These are phyloP conservation scores for Penicillium occitanis DNA, from an alignment of 2,329 filamentous ascomycete species.

Conservation along the genomic window DNA sequence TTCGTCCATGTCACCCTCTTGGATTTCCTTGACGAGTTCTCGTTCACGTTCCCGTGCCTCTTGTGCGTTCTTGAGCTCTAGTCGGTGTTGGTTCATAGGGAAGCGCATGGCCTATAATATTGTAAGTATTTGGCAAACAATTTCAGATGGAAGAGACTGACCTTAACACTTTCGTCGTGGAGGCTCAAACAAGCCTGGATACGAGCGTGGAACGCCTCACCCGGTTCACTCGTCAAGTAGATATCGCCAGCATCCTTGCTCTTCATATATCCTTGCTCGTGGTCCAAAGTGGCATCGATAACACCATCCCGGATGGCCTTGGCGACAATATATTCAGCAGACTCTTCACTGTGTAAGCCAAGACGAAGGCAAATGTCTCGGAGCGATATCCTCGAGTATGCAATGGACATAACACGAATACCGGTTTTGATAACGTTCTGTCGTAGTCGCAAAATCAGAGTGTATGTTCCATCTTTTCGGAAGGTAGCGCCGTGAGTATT, in stretches of 20 bases:
- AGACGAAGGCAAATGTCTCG: constrained; percentile 96
- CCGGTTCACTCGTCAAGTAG: constrained; percentile 92
- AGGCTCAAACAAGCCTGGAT: constrained; percentile 87
- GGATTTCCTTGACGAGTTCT: constrained; percentile 97
- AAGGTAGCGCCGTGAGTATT: constrained; percentile 79
- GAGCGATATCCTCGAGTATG: constrained; percentile 94
- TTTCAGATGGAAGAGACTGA: constrained; percentile 42
- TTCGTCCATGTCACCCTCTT: constrained; percentile 94
- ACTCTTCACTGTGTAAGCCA: constrained; percentile 92
- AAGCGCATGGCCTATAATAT: constrained; percentile 83
- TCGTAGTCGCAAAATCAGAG: constrained; percentile 85
- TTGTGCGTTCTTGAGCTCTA: constrained; percentile 96
- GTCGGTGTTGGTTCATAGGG: constrained; percentile 97
- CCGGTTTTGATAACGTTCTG: constrained; percentile 99
- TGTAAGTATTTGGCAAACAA: constrained; percentile 32
- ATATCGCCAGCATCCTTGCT: constrained; percentile 95
- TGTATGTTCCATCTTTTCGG: constrained; percentile 92
- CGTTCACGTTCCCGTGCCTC: constrained; percentile 96
- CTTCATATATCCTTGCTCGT: constrained; percentile 97
- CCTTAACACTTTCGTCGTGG: constrained; percentile 98
- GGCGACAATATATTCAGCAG: constrained; percentile 97
- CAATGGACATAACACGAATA: constrained; percentile 98
- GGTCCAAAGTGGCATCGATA: constrained; percentile 90
- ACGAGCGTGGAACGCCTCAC: constrained; percentile 95
- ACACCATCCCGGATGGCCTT: constrained; percentile 98